Conservation (phyloP, 2,329 filamentous ascomycete genomes). For the Aspergillus sp. region DNA sequence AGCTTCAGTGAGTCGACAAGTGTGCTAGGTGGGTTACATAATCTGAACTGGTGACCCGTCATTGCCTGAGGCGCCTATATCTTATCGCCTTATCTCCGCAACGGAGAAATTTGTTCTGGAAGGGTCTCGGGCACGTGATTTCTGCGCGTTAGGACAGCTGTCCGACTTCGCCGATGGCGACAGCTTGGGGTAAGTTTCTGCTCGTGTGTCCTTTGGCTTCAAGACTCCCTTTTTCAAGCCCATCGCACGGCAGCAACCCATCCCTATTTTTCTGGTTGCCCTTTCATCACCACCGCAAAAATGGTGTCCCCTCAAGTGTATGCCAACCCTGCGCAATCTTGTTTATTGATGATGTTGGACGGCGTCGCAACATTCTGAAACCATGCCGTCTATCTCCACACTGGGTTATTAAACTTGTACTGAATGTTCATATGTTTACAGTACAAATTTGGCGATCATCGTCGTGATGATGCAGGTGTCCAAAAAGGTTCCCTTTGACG, state of each 20-base stretch:
- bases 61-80: conserved; percentile 14
- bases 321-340: conserved; percentile 26
- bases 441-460: conserved; percentile 91
- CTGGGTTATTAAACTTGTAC: not conserved
- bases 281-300: conserved; percentile 36
- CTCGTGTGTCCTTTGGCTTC: conserved; percentile 13
- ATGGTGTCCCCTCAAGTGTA: conserved; percentile 70
- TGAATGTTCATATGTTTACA: conserved; percentile 41
- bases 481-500: conserved; percentile 92
- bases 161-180: conserved; percentile 22
- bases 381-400: not conserved
- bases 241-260: conserved; percentile 9
- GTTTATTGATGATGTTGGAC: not conserved
- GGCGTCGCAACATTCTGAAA: not conserved
- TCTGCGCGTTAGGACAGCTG: conserved; percentile 24
- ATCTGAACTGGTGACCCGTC: conserved; percentile 15
- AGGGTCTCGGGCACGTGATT: conserved; percentile 19
- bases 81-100: conserved; percentile 8
- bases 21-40: conserved; percentile 19
- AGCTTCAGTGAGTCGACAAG: conserved; percentile 17
- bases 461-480: conserved; percentile 97
- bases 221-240: conserved; percentile 9
- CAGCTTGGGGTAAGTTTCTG: conserved; percentile 20
- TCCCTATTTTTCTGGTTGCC: conserved; percentile 17
- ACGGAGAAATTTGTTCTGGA: conserved; percentile 4